Base-by-base conservation (phyloP, 768 basidiomycete genomes). In the Termitomyces sp. region DNA sequence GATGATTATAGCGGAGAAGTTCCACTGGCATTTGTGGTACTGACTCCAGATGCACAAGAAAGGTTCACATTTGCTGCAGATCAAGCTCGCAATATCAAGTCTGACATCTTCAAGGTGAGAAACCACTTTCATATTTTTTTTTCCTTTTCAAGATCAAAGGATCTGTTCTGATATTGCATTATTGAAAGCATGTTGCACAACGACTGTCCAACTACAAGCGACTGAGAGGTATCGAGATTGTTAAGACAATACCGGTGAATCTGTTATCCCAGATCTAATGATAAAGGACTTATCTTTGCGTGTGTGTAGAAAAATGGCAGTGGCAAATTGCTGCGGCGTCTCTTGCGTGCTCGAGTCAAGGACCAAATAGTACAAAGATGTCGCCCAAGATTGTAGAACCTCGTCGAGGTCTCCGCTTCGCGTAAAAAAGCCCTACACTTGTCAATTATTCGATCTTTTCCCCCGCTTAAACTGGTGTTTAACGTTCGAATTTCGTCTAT, bases 1-100 rank as follows among this genome's bases (percentile, higher is more conserved):
- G 79, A 89, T 60, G 82, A 82, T 0, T 83, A 76, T 47, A 76
- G 71, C 50, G 88, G 87, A 4, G 87, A 89, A 65, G 64, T 85
- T 3, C 87, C 87, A 0, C 64, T 83, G 56, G 87, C 85, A 17
- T 88, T 79, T 60, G 75, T 87, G 12, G 80, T 82, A 0, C 74
- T 85, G 6, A 73, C 69, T n/a, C 21, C 68, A 3, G 64, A 70
- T 15, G 74, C 77, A n/a, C 62, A 70, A 26, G 45, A 71, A 57
- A 69, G 70, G 45, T 59, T 74, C 19, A 57, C 51, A 15, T 55
- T 58, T 28, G 64, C 70, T 49, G 60, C 71, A 1, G 54, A 15
- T 15, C 69, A 69, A 48, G 65, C 57, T 3, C 62, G 67, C 21
- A 67, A 65, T 33, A 63, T 82, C 54, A 75, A 70, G 57, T 60